Evolutionary conservation across 148 eudicot genomes (phyloP).

Genomic region (Agrostemma githago): DNA sequence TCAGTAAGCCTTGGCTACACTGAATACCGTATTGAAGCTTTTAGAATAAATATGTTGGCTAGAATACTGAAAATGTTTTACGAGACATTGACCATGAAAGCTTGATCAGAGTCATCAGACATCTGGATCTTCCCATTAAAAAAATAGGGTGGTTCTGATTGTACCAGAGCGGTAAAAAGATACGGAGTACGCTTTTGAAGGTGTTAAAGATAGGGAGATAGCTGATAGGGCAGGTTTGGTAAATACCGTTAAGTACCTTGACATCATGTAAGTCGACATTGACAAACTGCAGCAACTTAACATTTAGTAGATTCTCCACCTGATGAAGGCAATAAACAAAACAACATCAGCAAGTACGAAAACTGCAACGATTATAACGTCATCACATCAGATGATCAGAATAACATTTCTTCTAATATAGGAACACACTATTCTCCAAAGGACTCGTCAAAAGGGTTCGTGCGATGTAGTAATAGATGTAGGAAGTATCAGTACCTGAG

Average conservation of each 20-base stretch:
- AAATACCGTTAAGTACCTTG: constrained; percentile 59
- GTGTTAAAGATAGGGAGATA: background rate
- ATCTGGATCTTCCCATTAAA: background rate
- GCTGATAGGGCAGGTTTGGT: constrained; percentile 16
- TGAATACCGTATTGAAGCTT: background rate
- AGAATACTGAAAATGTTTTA: too few species aligned
- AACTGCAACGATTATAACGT: background rate
- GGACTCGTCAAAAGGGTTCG: background rate
- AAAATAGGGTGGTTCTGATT: background rate
- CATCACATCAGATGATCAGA: background rate
- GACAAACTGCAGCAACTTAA: constrained; percentile 61
- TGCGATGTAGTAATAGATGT: background rate
- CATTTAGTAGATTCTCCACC: constrained; percentile 73
- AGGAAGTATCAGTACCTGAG: constrained; percentile 44
- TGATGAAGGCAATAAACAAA: constrained; percentile 31
- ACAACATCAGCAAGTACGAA: constrained; percentile 2
- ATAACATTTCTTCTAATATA: background rate
- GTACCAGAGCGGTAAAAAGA: background rate
- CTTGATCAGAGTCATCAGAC: constrained; percentile 6
- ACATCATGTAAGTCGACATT: constrained; percentile 73
- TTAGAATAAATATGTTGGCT: background rate
- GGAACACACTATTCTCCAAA: background rate
- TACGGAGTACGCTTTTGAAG: background rate
- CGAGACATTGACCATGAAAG: background rate
- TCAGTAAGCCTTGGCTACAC: background rate